Conservation (phyloP, 2,329 filamentous ascomycete genomes). For the Colletotrichum lini region DNA sequence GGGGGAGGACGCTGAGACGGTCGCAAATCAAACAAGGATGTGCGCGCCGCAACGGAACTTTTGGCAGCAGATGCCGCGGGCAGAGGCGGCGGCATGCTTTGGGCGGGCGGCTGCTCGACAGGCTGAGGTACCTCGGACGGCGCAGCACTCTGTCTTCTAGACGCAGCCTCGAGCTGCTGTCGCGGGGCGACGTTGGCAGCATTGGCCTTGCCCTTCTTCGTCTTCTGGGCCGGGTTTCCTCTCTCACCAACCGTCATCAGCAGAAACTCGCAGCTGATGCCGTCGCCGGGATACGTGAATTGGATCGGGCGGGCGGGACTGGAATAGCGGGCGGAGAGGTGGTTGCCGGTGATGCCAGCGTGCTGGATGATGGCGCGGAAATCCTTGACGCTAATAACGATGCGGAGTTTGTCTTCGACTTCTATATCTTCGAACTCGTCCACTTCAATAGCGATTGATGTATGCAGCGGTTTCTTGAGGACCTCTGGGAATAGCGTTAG, state of each 20-base stretch:
- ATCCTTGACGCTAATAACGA: constrained; percentile 86
- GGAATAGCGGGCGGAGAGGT: constrained; percentile 79
- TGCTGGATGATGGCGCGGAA: constrained; percentile 85
- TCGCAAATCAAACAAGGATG: constrained; percentile 59
- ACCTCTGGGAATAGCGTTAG: constrained; percentile 66
- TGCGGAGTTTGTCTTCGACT: constrained; percentile 82
- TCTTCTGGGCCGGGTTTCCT: constrained; percentile 63
- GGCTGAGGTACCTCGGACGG: constrained; percentile 52
- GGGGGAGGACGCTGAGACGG: constrained; percentile 69
- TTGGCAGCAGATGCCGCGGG: constrained; percentile 44
- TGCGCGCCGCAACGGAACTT: constrained; percentile 34
- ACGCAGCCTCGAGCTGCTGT: constrained; percentile 63
- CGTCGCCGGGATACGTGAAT: constrained; percentile 78
- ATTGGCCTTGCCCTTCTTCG: constrained; percentile 57
- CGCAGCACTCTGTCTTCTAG: constrained; percentile 59
- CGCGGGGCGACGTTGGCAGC: constrained; percentile 57
- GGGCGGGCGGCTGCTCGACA: constrained; percentile 45
- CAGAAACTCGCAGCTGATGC: constrained; percentile 81
- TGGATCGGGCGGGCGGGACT: constrained; percentile 80
- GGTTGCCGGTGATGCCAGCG: constrained; percentile 77
- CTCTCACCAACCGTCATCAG: constrained; percentile 85
- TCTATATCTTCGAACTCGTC: constrained; percentile 83
- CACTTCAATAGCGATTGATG: constrained; percentile 82
- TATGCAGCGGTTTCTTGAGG: constrained; percentile 84
- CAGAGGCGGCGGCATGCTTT: constrained; percentile 49